Conservation (phyloP, 345 rosid species). For the Eucalyptus polyanthemos region DNA sequence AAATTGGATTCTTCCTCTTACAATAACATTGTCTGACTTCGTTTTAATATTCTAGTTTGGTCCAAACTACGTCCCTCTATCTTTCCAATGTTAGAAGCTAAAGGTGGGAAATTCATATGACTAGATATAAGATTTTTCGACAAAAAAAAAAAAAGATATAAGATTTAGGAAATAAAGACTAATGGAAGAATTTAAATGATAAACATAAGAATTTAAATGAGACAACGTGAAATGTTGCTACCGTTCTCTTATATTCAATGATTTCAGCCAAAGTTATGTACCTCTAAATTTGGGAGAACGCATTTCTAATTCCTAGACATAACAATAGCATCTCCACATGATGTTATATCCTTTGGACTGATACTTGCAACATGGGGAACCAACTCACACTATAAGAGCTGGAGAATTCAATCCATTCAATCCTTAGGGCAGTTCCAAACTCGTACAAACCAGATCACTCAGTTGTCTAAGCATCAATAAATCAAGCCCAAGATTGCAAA, state of each 20-base stretch:
- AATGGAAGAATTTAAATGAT: background rate
- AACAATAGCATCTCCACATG: background rate
- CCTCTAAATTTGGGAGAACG: background rate
- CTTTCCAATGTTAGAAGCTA: background rate
- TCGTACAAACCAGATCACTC: background rate
- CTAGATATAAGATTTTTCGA: background rate
- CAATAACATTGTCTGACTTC: background rate
- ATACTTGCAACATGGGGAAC: background rate
- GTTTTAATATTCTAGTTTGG: background rate
- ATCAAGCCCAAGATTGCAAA: background rate
- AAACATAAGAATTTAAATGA: fast-evolving
- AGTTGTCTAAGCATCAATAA: background rate
- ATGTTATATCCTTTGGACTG: fast-evolving
- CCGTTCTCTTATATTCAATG: fast-evolving
- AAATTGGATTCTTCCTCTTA: background rate
- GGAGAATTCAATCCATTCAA: background rate
- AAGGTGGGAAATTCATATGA: background rate
- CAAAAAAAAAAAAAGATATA: fast-evolving
- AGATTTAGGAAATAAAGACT: too few species aligned
- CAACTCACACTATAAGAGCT: background rate
- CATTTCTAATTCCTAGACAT: background rate
- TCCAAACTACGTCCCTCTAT: background rate
- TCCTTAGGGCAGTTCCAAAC: background rate
- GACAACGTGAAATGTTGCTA: background rate
- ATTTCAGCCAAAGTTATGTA: background rate